These are phyloP conservation scores for Thinopyrum elongatum DNA, from an alignment of 176 grass and related monocot genomes.

Conservation along the genomic window DNA sequence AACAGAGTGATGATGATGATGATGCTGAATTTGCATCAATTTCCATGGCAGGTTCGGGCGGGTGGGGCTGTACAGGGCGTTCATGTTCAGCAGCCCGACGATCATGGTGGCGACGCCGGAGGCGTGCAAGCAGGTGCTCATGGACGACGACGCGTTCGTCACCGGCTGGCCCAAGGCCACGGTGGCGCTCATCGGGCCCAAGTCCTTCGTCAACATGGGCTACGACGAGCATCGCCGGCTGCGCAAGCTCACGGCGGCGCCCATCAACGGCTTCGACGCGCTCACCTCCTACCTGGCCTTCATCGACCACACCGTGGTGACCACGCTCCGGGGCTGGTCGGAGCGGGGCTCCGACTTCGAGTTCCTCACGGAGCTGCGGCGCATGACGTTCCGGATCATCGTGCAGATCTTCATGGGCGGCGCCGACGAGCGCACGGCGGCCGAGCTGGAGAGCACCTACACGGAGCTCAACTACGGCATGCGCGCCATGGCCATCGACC, in stretches of 20 bases:
- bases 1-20: too few species aligned
- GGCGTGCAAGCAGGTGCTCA: constrained; percentile 68
- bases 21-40: not conserved
- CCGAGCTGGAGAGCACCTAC: constrained; percentile 70
- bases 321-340: constrained; percentile 51
- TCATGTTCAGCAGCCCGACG: constrained; percentile 93
- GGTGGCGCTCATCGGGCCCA: constrained; percentile 63
- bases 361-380: constrained; percentile 63
- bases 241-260: constrained; percentile 59
- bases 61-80: constrained; percentile 70
- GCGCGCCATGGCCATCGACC: constrained; percentile 86
- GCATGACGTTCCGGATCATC: constrained; percentile 83
- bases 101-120: constrained; percentile 58
- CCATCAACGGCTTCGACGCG: constrained; percentile 91
- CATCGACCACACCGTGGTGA: constrained; percentile 63
- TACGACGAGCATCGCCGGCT: constrained; percentile 75
- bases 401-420: constrained; percentile 77
- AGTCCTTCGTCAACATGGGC: constrained; percentile 67
- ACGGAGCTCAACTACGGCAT: constrained; percentile 86
- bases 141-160: constrained; percentile 76
- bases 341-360: constrained; percentile 26
- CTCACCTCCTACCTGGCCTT: constrained; percentile 68
- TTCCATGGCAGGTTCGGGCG: constrained; percentile 47
- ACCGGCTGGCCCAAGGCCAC: constrained; percentile 84
- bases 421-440: constrained; percentile 29